These are phyloP conservation scores for Aspergillus eucalypticola DNA, from an alignment of 2,329 filamentous ascomycete species.

Conservation along the genomic window DNA sequence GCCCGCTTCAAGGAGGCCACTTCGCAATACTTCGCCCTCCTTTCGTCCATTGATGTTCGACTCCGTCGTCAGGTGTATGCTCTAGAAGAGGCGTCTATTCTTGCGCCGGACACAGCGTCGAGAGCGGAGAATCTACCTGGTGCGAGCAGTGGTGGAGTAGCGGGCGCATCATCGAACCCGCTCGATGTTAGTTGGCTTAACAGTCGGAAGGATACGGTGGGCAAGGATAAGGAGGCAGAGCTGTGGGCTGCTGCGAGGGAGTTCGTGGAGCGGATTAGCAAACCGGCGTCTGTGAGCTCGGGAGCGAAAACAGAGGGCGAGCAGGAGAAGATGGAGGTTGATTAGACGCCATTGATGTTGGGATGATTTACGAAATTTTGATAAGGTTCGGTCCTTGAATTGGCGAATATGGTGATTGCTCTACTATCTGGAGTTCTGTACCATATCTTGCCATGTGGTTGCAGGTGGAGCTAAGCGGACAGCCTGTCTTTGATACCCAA, in stretches of 20 bases:
- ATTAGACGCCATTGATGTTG: slow-evolving; percentile 21
- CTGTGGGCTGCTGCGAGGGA: slow-evolving; percentile 66
- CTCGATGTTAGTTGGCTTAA: slow-evolving; percentile 90
- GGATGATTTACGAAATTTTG: background rate
- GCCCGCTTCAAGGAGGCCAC: slow-evolving; percentile 58
- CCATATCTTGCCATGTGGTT: background rate
- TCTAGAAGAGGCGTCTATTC: slow-evolving; percentile 77
- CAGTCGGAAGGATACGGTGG: slow-evolving; percentile 77
- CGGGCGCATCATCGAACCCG: slow-evolving; percentile 52
- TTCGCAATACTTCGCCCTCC: slow-evolving; percentile 66
- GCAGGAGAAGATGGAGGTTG: slow-evolving; percentile 43
- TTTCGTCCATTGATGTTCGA: slow-evolving; percentile 73
- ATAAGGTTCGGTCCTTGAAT: background rate
- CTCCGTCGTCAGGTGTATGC: slow-evolving; percentile 76
- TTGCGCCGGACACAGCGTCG: slow-evolving; percentile 50
- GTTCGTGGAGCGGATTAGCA: slow-evolving; percentile 51
- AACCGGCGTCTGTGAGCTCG: slow-evolving; percentile 11
- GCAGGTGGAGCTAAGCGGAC: background rate
- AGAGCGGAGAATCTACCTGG: slow-evolving; percentile 33
- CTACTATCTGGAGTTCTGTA: background rate
- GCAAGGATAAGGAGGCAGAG: slow-evolving; percentile 80
- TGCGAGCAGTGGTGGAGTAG: slow-evolving; percentile 29
- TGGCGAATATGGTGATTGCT: background rate
- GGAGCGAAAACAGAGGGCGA: slow-evolving; percentile 18
- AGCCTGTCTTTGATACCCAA: slow-evolving; percentile 25